Base-by-base conservation (phyloP, 805 yeast species). In the Isabelozyma rhagii region DNA sequence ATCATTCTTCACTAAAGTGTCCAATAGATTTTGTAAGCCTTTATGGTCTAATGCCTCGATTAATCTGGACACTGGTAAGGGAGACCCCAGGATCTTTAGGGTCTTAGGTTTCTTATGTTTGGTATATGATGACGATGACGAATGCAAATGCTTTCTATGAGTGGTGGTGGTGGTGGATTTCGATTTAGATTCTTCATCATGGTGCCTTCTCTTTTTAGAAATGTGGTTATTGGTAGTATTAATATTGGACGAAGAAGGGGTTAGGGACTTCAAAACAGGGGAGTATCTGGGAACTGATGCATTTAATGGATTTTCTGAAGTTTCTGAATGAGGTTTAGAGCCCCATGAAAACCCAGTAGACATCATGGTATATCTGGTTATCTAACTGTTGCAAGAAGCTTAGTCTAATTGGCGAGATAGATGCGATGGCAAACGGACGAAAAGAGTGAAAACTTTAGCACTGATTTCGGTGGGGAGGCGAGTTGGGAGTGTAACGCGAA, bases 41-140 rank as follows among this genome's bases (percentile, higher is more conserved):
- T 72, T 62, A 48, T 79, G 78, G 63, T 84, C 87, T 51, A 89
- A 69, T 8, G 86, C 81, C 63, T 89, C 94, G 17, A 89, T 74
- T 27, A 87, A 66, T 51, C 96, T 75, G 44, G 71, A 64, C 15
- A 87, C 61, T 4, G 94, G 87, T 46, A 89, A 74, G 10, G 74
- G 75, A 52, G 81, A 83, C 4, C 91, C 89, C 34, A 66, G 53
- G 17, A 83, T 77, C 44, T 68, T 67, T 46, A 75, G 79, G 27
- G 75, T 70, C 57, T 71, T 72, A 27, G 70, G 52, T 48, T 66
- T 60, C 51, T 74, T 74, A 47, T 53, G 48, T 18, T 53, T 47
- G 57, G 45, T 43, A 34, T 28, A 28, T 11, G 46, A 43, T 34
- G 50, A 13, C 36, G 49, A 25, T 31, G 55, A 21, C 17, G 31